These are phyloP conservation scores for Poa annua DNA, from an alignment of 176 grass and related monocot genomes.

Conservation along the genomic window DNA sequence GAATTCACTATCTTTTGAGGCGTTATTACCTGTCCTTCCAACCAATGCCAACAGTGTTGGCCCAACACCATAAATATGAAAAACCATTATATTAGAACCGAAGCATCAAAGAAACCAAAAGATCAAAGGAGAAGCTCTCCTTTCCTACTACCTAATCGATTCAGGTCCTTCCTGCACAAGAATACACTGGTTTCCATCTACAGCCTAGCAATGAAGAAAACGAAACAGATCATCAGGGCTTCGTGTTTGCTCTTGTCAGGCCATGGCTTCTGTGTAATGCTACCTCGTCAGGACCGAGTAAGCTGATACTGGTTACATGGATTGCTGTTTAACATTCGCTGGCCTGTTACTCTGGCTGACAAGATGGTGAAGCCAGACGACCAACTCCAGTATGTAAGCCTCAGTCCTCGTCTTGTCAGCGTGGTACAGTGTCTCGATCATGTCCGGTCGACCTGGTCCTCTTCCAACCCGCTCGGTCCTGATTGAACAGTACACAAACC, in stretches of 20 bases:
- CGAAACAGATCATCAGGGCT: background rate
- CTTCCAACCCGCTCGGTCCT: conserved; percentile 58
- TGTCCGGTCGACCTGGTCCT: conserved; percentile 44
- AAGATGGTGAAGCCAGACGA: conserved; percentile 83
- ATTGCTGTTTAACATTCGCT: conserved; percentile 26
- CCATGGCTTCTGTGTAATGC: conserved; percentile 11
- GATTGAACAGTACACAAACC: conserved; percentile 31
- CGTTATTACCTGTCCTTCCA: conserved; percentile 2
- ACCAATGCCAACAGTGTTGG: conserved; percentile 8
- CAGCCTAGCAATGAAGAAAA: conserved; percentile 36
- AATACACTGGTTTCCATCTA: conserved; percentile 29
- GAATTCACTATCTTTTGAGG: background rate
- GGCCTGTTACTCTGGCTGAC: conserved; percentile 60
- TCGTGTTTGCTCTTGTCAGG: background rate
- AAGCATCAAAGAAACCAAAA: background rate
- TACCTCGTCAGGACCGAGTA: conserved; percentile 13
- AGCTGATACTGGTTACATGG: conserved; percentile 35
- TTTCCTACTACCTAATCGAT: conserved; percentile 22
- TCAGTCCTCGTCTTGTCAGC: conserved; percentile 70
- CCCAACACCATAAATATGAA: background rate
- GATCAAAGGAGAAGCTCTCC: conserved; percentile 11
- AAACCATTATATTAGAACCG: background rate
- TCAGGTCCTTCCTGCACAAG: background rate
- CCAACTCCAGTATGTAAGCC: conserved; percentile 69
- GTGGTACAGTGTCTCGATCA: conserved; percentile 82